Base-by-base conservation (phyloP, 768 basidiomycete species). In the Imleria badia region DNA sequence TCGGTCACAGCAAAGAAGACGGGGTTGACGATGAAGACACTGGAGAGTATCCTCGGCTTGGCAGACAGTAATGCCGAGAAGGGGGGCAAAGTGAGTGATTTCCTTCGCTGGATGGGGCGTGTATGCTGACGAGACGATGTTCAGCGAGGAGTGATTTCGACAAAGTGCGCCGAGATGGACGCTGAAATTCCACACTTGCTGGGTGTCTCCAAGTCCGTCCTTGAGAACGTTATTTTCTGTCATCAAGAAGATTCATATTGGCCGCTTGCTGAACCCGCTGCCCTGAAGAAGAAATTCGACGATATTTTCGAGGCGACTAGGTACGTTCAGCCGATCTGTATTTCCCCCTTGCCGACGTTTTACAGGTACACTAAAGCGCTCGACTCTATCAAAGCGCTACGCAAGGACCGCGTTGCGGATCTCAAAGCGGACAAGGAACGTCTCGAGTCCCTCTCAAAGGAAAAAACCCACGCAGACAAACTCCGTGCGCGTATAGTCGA, bases 181-280 rank as follows among this genome's bases (percentile, higher is more conserved):
- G 73, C 80, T 4, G 97, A 98, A 69, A 94, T 98, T 45, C 97
- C 97, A 19, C 83, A 89, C 39, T 73, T 98, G 15, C 81, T 98
- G 17, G 97, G 97, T 30, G 97, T 98, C 13, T 97, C 94, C 13
- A 97, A 95, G 70, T 88, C 95, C n/a, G 95, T 99, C 34, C 84
- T 98, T 22, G 96, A 98, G 64, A 98, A 98, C 66, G 97, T 99
- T 64, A 98, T 99, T 45, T 99, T 99, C 66, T 99, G 97, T 71
- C 97, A 99, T 71, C 97, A 99, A 72, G 97, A 99, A 65, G 97
- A 99, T 49, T 95, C 94, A 0, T 98, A 92, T 64, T 99, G 97
- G 97, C 97, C 97, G 0, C 79, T 99, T 22, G 81, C 94, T 0
- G 97, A 98, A 62, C 91, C 96, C 3, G 76, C 91, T 12, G 81